These are phyloP conservation scores for Ascochyta pisi DNA, from an alignment of 2,329 filamentous ascomycete species.

Conservation along the genomic window DNA sequence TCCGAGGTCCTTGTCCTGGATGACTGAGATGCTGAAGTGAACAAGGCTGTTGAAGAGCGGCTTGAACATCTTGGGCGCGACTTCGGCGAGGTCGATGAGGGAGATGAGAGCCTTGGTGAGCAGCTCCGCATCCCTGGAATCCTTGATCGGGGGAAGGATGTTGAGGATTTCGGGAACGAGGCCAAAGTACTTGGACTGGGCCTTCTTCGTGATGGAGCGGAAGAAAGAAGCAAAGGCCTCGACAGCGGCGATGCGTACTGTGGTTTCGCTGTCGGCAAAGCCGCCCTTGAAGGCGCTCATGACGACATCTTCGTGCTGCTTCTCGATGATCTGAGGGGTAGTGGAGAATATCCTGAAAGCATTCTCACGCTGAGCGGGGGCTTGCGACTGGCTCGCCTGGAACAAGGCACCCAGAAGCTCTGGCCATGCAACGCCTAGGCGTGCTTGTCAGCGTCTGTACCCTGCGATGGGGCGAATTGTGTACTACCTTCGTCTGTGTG, in stretches of 20 bases:
- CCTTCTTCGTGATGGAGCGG: constrained; percentile 85
- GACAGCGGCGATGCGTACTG: constrained; percentile 90
- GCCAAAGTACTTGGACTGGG: constrained; percentile 83
- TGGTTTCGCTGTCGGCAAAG: constrained; percentile 85
- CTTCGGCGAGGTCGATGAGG: constrained; percentile 91
- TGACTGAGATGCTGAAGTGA: constrained; percentile 88
- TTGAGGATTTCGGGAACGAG: constrained; percentile 92
- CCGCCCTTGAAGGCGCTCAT: constrained; percentile 86
- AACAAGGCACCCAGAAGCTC: constrained; percentile 88
- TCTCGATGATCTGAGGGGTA: constrained; percentile 94
- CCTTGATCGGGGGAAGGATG: constrained; percentile 92
- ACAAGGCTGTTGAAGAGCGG: constrained; percentile 91
- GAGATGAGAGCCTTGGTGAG: constrained; percentile 88
- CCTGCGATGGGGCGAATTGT: background rate
- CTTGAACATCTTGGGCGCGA: constrained; percentile 98
- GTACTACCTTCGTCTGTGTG: constrained; percentile 87
- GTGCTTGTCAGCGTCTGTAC: background rate
- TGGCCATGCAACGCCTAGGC: constrained; percentile 80
- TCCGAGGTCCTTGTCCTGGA: constrained; percentile 93
- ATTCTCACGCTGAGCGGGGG: constrained; percentile 84
- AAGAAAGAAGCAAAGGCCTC: constrained; percentile 98
- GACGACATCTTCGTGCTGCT: constrained; percentile 91
- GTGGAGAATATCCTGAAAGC: constrained; percentile 95
- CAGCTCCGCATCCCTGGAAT: constrained; percentile 86
- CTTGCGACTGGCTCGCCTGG: constrained; percentile 84